Conservation (phyloP, 129 eudicot genomes). For the Centaurea solstitialis region DNA sequence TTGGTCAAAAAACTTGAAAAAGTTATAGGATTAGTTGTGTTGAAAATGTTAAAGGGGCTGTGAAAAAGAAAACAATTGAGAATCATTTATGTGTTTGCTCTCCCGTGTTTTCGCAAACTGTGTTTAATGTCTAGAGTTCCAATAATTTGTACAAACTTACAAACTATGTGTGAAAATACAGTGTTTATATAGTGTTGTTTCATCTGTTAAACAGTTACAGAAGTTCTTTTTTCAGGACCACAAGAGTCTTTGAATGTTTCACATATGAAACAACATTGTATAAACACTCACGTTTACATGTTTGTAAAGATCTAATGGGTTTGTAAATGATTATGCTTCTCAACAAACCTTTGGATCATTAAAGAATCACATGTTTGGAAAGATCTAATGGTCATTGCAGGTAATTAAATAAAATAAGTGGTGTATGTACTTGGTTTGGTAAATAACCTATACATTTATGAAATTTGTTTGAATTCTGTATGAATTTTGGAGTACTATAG, state of each 20-base stretch:
- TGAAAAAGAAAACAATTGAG: neutral
- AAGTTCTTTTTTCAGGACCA: neutral
- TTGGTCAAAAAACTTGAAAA: neutral
- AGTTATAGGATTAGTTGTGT: neutral
- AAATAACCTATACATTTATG: neutral
- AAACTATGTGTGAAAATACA: neutral
- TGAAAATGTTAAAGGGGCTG: neutral
- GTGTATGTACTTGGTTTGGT: neutral
- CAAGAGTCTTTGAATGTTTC: neutral
- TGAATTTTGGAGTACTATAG: neutral
- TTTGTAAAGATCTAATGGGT: neutral
- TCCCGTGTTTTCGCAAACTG: neutral
- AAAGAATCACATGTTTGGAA: neutral
- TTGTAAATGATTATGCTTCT: neutral
- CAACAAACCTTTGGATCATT: neutral
- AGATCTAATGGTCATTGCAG: neutral
- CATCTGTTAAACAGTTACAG: neutral
- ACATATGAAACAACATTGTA: neutral
- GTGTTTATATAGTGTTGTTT: neutral
- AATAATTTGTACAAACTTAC: neutral
- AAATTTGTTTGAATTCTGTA: too few species aligned
- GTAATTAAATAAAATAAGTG: neutral
- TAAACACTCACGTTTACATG: neutral
- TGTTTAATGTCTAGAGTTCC: neutral
- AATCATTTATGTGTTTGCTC: neutral